Evolutionary conservation across 495 filamentous ascomycete genomes (phyloP).

Genomic region (Lichenothelia convexa): DNA sequence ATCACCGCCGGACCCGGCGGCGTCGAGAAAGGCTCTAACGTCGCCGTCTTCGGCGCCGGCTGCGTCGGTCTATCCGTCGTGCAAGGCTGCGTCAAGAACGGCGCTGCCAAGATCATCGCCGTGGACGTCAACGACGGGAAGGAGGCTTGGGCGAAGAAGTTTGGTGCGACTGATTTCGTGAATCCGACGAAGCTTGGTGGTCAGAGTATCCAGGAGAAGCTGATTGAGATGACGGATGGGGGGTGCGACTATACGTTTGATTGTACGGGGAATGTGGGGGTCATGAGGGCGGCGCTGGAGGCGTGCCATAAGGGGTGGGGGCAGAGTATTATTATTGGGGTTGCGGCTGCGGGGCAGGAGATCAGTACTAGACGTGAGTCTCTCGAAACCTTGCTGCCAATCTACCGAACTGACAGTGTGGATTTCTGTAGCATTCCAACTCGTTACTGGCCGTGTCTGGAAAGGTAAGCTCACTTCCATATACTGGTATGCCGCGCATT

Average conservation of each 20-base stretch:
- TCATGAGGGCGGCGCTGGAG: constrained; percentile 92
- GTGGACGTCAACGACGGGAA: constrained; percentile 89
- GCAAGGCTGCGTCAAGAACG: constrained; percentile 81
- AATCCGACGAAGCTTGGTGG: constrained; percentile 62
- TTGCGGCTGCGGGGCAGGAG: constrained; percentile 94
- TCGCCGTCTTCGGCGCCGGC: constrained; percentile 91
- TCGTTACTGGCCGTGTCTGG: constrained; percentile 95
- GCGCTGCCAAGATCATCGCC: constrained; percentile 78
- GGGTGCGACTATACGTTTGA: constrained; percentile 99
- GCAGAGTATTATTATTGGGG: constrained; percentile 93
- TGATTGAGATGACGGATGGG: constrained; percentile 98
- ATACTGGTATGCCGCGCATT: too few species aligned
- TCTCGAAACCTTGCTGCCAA: constrained; percentile 7
- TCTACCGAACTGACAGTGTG: constrained; percentile 1
- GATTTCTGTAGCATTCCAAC: constrained; percentile 63
- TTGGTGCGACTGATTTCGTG: constrained; percentile 91
- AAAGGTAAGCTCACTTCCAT: too few species aligned
- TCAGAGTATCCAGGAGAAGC: constrained; percentile 69
- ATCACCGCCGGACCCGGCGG: constrained; percentile 54
- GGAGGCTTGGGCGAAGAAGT: constrained; percentile 81
- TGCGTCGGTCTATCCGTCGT: constrained; percentile 91
- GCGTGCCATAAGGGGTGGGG: constrained; percentile 99
- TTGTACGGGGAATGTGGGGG: constrained; percentile 90
- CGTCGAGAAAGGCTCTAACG: constrained; percentile 66
- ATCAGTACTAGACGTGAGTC: constrained; percentile 85